Evolutionary conservation across 352 stramenopile genomes (phyloP), one percentile per base, ranked within the genome.

Genomic region (Globisporangium nodosum): DNA sequence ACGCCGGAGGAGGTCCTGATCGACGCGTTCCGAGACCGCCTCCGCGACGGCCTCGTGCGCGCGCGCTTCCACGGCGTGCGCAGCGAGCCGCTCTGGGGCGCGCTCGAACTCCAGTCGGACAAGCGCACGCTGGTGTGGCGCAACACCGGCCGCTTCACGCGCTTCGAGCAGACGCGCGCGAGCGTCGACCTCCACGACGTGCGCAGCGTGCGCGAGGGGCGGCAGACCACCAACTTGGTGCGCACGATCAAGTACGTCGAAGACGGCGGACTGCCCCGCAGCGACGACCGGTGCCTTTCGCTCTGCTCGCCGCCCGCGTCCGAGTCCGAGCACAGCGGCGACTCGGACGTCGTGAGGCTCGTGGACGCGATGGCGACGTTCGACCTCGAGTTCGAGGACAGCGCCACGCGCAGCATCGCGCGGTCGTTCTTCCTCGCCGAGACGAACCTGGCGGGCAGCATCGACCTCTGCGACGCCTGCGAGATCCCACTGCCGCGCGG

Each of bases 241-340:
- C 75, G 85, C 46, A 94, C 85, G 3, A 86, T 89, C 61, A 94
- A 94, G 64, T 94, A 90, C 56, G 49, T 94, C 18, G 53, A 62
- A 7, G 56, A 65, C 3, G 64, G 78, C 0, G 64, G 72, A 9
- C 62, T 92, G 12, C 73, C 81, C 0, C 59, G 58, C 5, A 91
- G 63, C 52, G 84, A 93, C 60, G 77, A 88, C n/a, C 72, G 58
- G 8, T 90, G 84, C 47, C 65, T 93, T 8, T 93, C 84, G 37
- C 59, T 93, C 24, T 85, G 73, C 39, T 46, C 30, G 13, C 52
- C 52, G 13, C 47, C 27, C 21, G 37, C 33, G 24, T 2, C 37
- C 33, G 33, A 39, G 18, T 5, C 8, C n/a, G 50, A 27, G 15
- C 16, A 5, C 13, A 27, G 20, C 3, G 57, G 0, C n/a, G 56